phyloP scores from a whole-genome alignment of 169 alveolate genomes.

The Plasmodium vivax region DNA sequence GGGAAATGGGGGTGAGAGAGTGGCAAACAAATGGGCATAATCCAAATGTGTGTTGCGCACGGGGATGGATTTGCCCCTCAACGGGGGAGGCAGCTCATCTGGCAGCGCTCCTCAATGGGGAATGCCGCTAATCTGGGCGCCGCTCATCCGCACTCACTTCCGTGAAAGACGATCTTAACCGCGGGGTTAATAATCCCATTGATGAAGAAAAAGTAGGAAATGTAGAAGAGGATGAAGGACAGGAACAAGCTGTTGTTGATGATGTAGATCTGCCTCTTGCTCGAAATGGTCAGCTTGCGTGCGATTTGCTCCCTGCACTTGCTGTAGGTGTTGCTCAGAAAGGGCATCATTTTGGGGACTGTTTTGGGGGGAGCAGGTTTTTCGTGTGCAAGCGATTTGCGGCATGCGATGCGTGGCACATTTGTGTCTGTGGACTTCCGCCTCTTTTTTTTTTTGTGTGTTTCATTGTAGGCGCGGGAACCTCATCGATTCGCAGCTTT shows the following conservation, averaged over 20 bases:
- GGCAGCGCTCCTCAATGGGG: too few relatives aligned
- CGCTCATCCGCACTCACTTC: slow-evolving; percentile 24
- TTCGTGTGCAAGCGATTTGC: background rate
- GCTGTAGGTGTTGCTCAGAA: background rate
- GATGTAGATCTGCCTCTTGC: slow-evolving; percentile 3
- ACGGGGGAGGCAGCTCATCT: background rate
- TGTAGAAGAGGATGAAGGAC: slow-evolving; percentile 47
- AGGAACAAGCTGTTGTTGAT: slow-evolving; percentile 36
- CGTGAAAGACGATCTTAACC: slow-evolving; percentile 59
- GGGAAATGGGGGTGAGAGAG: background rate
- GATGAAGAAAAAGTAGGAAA: slow-evolving; percentile 52
- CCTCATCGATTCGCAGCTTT: background rate
- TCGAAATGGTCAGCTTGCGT: slow-evolving; percentile 7
- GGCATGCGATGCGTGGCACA: background rate
- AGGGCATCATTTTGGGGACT: background rate
- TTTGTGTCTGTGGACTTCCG: background rate
- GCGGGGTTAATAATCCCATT: slow-evolving; percentile 69
- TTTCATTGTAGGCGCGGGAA: background rate
- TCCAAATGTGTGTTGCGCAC: background rate
- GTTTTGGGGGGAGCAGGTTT: background rate
- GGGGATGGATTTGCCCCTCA: background rate
- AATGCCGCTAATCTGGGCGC: too few relatives aligned
- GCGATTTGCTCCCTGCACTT: background rate
- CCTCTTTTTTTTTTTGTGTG: background rate
- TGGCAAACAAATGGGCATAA: background rate